Evolutionary conservation across 1,284 basidiomycete genomes (phyloP), one percentile per base, ranked within the genome.

Genomic region (Athelia psychrophila): DNA sequence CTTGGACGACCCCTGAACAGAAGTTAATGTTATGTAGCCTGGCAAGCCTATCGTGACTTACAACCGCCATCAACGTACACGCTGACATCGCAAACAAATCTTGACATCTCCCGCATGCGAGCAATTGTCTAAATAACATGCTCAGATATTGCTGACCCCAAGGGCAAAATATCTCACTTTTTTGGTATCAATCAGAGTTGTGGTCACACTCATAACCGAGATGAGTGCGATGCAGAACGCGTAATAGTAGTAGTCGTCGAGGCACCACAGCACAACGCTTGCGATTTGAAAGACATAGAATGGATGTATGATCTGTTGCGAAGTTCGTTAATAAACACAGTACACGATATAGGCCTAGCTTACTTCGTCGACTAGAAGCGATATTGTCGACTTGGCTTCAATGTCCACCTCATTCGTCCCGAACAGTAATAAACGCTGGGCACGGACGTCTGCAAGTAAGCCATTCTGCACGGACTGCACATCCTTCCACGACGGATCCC

Each of bases 281-380:
- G 95, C 95, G 58, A 99, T 89, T 79, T 99, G 97, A 69, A 99
- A 99, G 52, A 99, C 90, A 65, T 97, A 98, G 72, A 98, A 98
- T 1, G 95, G 95, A 65, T 98, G 95, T 30, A 98, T 88, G 48
- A 95, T 57, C 60, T 60, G 30, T 52, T 9, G 46, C 50, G 51
- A 60, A 56, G 58, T 49, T 30, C 27, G 27, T 42, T 9, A 22
- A n/a, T 42, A 35, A 18, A 38, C 19, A 20, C 12, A 30, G 52
- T 30, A 13, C 13, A 13, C 27, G 13, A 47, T 30, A 45, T 56
- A 52, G n/a, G 19, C 6, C 9, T 20, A 51, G 56, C 72, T 50
- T 65, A 93, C 93, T 79, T 98, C 97, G 61, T 99, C 95, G 38
- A 98, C 74, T 12, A 99, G 77, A 2, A 99, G 79, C 22, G 84